phyloP scores from a whole-genome alignment of 441 rosid species.

The Pelargonium myrrhifolium region DNA sequence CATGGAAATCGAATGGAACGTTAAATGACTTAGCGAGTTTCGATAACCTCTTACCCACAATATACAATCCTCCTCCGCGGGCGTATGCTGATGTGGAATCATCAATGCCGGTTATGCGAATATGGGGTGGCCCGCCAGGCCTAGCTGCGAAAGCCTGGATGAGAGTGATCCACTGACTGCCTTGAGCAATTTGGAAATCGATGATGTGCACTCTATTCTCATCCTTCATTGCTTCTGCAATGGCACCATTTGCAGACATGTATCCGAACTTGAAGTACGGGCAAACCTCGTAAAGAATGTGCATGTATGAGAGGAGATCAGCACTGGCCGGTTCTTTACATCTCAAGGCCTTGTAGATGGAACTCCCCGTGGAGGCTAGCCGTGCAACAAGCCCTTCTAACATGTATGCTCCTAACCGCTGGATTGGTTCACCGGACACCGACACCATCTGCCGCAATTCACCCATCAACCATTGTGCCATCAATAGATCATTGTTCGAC shows the following conservation, averaged over 20 bases:
- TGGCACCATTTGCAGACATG: constrained; percentile 89
- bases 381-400: constrained; percentile 81
- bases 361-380: constrained; percentile 36
- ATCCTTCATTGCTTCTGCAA: constrained; percentile 86
- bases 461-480: constrained; percentile 65
- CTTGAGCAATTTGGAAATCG: constrained; percentile 76
- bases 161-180: constrained; percentile 77
- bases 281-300: constrained; percentile 76
- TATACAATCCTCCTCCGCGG: constrained; percentile 60
- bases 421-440: constrained; percentile 76
- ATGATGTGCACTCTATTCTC: constrained; percentile 70
- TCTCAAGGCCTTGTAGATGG: constrained; percentile 41
- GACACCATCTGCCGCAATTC: constrained; percentile 60
- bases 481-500: constrained; percentile 54
- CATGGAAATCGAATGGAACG: constrained; percentile 71
- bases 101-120: constrained; percentile 68
- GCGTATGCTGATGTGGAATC: constrained; percentile 69
- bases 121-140: constrained; percentile 57
- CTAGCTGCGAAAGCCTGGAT: constrained; percentile 92
- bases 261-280: constrained; percentile 83
- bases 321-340: constrained; percentile 60
- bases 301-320: constrained; percentile 70
- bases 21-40: constrained; percentile 52
- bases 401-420: constrained; percentile 78
- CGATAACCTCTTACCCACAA: constrained; percentile 57